Percentiles rank a stretch among this genome's conserved stretches.
phyloP scores from a whole-genome alignment of 75 land plant genomes.

The Cryptomeria japonica region DNA sequence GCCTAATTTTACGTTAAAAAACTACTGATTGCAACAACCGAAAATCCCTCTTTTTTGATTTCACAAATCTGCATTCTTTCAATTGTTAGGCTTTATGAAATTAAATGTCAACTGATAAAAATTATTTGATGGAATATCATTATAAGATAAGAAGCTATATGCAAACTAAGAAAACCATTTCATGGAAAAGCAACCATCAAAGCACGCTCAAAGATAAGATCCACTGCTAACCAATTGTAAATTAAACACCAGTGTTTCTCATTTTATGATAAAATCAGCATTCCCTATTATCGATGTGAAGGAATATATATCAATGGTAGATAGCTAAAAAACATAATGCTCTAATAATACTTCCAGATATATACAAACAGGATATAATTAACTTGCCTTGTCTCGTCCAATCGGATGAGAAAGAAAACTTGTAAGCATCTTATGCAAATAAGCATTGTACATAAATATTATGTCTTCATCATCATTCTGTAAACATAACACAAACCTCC shows the following conservation, averaged over 20 bases:
- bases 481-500: background rate
- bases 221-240: background rate
- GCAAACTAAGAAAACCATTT: background rate
- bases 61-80: background rate
- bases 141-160: background rate
- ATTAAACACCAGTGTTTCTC: background rate
- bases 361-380: background rate
- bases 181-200: background rate
- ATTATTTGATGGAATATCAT: background rate
- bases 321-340: background rate
- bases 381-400: slow-evolving; percentile 82
- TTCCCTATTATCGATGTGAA: background rate
- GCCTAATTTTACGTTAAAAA: too few species aligned
- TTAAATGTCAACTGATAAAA: background rate
- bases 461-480: slow-evolving; percentile 99
- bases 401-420: slow-evolving; percentile 86
- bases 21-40: background rate
- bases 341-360: background rate
- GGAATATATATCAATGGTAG: background rate
- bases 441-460: slow-evolving; percentile 84
- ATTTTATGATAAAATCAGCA: background rate
- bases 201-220: background rate
- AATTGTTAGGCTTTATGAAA: background rate
- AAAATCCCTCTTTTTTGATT: background rate
- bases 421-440: slow-evolving; percentile 82